Base-by-base conservation (phyloP, 163 green algal genomes). In the Chlorella variabilis region DNA sequence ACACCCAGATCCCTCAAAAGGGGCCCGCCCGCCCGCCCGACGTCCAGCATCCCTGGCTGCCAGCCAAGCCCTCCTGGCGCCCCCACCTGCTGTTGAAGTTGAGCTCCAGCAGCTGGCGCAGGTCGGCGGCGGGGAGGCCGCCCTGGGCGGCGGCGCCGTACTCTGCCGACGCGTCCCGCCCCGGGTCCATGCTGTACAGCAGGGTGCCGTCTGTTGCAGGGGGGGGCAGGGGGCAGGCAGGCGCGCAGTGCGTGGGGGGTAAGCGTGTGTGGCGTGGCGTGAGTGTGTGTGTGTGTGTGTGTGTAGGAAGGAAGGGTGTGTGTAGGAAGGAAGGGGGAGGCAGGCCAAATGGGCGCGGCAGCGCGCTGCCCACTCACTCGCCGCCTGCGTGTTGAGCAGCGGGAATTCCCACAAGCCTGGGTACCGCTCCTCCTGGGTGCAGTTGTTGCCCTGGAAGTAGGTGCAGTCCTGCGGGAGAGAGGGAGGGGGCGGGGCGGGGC, bases 341-440 rank as follows among this genome's bases (percentile, higher is more conserved):
- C n/a, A n/a, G n/a, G n/a, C n/a, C n/a, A n/a, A n/a, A n/a, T n/a
- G n/a, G n/a, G n/a, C n/a, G n/a, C n/a, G n/a, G n/a, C n/a, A n/a
- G n/a, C n/a, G n/a, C n/a, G n/a, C n/a, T n/a, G 20, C 18, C 54
- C 25, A 78, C 71, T 69, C 71, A 78, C 71, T 69, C 4, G 33
- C 42, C 42, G 62, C 42, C 58, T 80, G 56, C 21, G 59, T 78
- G 29, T 65, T 25, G n/a, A 70, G 85, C 69, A 87, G 25, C 6
- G 85, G 85, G n/a, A 89, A 62, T 66, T 89, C 75, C 80, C 75
- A 87, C 25, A 89, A 58, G 3, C 81, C 81, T 1, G 85, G 73
- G 70, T 86, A 85, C 7, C 41, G 34, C 81, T 89, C 85, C 3
- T n/a, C 29, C 31, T 48, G 3, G 17, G n/a, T 45, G 65, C 77